Base-by-base conservation (phyloP, 495 filamentous ascomycete genomes). In the Trypethelium eluteriae region DNA sequence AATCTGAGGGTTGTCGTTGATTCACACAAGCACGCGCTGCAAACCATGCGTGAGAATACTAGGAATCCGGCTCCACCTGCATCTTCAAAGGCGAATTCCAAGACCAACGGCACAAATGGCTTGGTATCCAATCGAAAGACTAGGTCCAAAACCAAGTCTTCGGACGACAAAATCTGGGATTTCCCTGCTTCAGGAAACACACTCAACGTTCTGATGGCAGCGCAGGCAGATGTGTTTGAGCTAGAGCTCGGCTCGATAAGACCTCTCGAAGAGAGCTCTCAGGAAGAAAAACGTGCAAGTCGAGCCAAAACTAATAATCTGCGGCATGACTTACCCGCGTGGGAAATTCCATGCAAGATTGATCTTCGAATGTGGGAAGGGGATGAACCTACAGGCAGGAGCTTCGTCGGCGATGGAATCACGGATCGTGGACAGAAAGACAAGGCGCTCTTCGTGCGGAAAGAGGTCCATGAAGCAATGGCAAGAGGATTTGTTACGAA, bases 381-480 rank as follows among this genome's bases (percentile, higher is more conserved):
- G 41, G 16, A 12, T 36, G 53, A 59, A 34, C 41, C 41, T 7
- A 7, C 41, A 7, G 14, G 41, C 41, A 4, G 36, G 2, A 7
- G 6, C 14, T 4, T 14, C 18, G 25, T 7, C 32, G 32, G 32
- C 36, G 53, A 59, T 59, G 25, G 14, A 3, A 14, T 36, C 36
- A 7, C 7, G 53, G 32, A 34, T 36, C 32, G 7, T 59, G 53
- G 7, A 34, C 32, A 11, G 32, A 36, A 10, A 59, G 53, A 14
- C 3, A 36, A 59, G 32, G 11, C 36, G 34, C 11, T 18, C 10
- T 59, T 18, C 53, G 25, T 36, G 5, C 53, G 53, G 5, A 59
- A 59, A 36, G 53, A 59, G 53, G 32, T 59, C 36, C 53, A 59
- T 59, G 53, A 59, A 7, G 53, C 53, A 14, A 59, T n/a, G 11